Evolutionary conservation across 805 yeast species (phyloP), one percentile per base, ranked within the genome.

Genomic region (Spathaspora gorwiae): DNA sequence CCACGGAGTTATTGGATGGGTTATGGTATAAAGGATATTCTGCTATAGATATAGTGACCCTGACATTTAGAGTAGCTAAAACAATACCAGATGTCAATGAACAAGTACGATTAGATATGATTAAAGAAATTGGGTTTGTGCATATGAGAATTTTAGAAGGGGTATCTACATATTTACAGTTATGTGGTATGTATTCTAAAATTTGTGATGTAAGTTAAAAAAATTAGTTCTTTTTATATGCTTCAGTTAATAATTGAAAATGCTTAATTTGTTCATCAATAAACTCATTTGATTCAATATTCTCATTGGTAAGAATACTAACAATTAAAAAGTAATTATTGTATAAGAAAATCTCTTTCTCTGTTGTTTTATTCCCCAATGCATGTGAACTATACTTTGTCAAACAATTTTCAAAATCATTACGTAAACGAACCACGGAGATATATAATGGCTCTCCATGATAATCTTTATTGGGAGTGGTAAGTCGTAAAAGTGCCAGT

Each of bases 81-180:
- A 79, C 84, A 1, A 58, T 94, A 48, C 81, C 76, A 7, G 83
- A 81, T 14, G 68, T 88, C 7, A 75, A 73, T 36, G 98, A 94
- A 60, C 75, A 74, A 42, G 73, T 72, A 45, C 70, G 95, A 51
- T 70, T 94, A 48, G 92, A 85, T 47, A 77, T 85, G 59, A 83
- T 94, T 52, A 82, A 83, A 59, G 90, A 87, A 54, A 88, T 94
- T 38, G 99, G 99, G 5, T 80, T 86, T 50, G 80, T 89, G 1
- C 99, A 94, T 60, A 84, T 94, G 90, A 73, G 97, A 49, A 83
- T 94, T 1, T 70, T 94, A 40, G 98, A 94, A 65, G 99, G 99
- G 51, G 95, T 94, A 4, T 80, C 89, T 9, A 82, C 96, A 0
- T 85, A 85, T 60, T 68, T 94, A 48, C 99, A 94, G 60, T 65